These are phyloP conservation scores for Aspergillus carlsbadensis DNA, from an alignment of 495 filamentous ascomycete genomes.

Conservation along the genomic window DNA sequence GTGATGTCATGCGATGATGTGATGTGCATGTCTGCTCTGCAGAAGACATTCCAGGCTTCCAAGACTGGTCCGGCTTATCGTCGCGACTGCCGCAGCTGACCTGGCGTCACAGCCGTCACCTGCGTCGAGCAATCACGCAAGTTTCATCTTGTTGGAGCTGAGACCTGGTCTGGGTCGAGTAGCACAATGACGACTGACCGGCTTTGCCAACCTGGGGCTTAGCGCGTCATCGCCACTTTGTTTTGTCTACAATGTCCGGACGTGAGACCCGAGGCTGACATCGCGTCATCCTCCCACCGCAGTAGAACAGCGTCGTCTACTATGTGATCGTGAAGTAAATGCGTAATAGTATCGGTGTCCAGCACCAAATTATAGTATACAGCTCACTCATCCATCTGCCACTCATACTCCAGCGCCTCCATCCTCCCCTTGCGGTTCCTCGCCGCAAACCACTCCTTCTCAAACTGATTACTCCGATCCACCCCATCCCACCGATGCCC, in stretches of 20 bases:
- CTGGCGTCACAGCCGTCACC: not conserved
- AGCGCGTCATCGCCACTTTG: not conserved
- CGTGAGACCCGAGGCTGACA: too few species aligned
- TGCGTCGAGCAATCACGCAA: not conserved
- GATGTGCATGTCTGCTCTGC: not conserved
- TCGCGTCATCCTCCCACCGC: too few species aligned
- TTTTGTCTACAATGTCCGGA: not conserved
- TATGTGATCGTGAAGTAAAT: too few species aligned
- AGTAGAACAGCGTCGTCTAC: too few species aligned
- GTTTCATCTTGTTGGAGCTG: not conserved
- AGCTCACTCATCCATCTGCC: conserved; percentile 86
- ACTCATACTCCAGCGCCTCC: conserved; percentile 81
- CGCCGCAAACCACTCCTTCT: conserved; percentile 89
- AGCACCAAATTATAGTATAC: conserved; percentile 20
- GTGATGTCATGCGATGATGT: conserved; percentile 14
- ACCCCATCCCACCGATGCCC: conserved; percentile 98
- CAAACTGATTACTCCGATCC: conserved; percentile 90
- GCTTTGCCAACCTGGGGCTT: not conserved
- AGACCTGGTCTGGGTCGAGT: not conserved
- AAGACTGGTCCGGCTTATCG: not conserved
- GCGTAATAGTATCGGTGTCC: conserved; percentile 13
- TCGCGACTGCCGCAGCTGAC: not conserved
- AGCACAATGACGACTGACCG: not conserved
- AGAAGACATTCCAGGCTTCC: not conserved
- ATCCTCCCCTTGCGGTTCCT: conserved; percentile 71